These are phyloP conservation scores for Oryza officinalis DNA, from an alignment of 176 grass and related monocot species.

Conservation along the genomic window DNA sequence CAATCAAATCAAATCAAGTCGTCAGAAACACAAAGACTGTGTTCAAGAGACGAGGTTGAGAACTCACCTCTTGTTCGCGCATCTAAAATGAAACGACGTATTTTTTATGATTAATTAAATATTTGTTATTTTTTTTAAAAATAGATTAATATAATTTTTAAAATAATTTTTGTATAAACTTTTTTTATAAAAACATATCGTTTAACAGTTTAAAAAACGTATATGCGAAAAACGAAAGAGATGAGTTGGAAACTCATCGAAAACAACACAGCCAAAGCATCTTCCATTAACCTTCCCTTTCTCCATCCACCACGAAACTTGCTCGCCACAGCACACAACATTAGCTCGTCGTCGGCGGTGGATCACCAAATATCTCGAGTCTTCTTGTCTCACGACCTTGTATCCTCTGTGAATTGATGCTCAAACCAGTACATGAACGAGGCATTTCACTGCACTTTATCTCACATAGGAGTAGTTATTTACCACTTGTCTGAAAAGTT, in stretches of 20 bases:
- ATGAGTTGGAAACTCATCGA: no score
- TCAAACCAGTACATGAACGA: not conserved
- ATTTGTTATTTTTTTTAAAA: no score
- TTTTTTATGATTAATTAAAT: no score
- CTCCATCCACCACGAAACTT: constrained; percentile 30
- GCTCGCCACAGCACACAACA: constrained; percentile 20
- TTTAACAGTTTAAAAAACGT: no score
- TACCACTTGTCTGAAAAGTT: constrained; percentile 17
- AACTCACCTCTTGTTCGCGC: no score
- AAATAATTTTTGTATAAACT: no score
- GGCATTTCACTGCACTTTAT: not conserved
- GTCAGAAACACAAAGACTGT: not conserved
- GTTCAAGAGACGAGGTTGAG: no score
- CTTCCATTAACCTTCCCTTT: not conserved
- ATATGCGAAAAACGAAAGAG: no score
- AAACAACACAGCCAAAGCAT: no score
- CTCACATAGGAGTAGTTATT: not conserved
- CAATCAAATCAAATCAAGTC: constrained; percentile 13
- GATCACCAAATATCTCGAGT: constrained; percentile 10
- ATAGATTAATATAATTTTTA: no score
- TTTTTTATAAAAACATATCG: no score
- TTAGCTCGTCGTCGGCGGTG: not conserved
- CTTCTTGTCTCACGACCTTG: not conserved
- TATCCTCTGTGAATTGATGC: constrained; percentile 5
- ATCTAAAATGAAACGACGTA: no score